These are phyloP conservation scores for Adenanthera pavonina DNA, from an alignment of 306 rosid genomes.

Conservation along the genomic window DNA sequence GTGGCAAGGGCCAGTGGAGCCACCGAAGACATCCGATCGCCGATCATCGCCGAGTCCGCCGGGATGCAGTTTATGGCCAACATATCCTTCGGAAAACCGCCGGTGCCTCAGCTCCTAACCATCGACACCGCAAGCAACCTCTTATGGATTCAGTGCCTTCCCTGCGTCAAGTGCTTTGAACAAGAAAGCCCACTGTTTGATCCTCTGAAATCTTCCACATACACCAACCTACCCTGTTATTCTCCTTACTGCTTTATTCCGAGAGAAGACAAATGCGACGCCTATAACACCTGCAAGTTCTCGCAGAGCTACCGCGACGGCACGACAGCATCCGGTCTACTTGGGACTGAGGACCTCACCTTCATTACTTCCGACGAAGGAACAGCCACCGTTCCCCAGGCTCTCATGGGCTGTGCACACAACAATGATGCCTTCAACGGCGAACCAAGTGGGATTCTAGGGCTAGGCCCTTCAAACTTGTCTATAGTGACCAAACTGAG, in stretches of 20 bases:
- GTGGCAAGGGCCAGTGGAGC: not conserved
- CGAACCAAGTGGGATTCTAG: conserved; percentile 31
- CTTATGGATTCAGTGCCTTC: conserved; percentile 35
- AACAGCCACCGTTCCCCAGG: not conserved
- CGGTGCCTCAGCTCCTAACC: conserved; percentile 29
- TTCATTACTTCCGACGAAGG: conserved; percentile 32
- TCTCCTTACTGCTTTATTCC: not conserved
- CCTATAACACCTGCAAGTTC: conserved; percentile 13
- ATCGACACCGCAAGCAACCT: conserved; percentile 40
- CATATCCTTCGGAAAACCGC: conserved; percentile 36
- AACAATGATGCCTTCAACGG: not conserved
- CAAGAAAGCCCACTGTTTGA: conserved; percentile 25
- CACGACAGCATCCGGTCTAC: not conserved
- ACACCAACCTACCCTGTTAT: not conserved
- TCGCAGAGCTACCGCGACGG: not conserved
- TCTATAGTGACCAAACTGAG: conserved; percentile 23
- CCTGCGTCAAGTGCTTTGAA: conserved; percentile 24
- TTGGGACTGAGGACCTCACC: conserved; percentile 11
- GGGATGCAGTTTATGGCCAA: conserved; percentile 4
- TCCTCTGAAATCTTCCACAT: conserved; percentile 38
- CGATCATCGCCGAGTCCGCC: not conserved
- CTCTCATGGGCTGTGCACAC: conserved; percentile 22
- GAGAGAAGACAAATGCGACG: not conserved
- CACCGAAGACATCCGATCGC: not conserved
- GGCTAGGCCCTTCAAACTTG: conserved; percentile 23